phyloP scores from a whole-genome alignment of 78 protist species.

The Monosiga brevicollis region DNA sequence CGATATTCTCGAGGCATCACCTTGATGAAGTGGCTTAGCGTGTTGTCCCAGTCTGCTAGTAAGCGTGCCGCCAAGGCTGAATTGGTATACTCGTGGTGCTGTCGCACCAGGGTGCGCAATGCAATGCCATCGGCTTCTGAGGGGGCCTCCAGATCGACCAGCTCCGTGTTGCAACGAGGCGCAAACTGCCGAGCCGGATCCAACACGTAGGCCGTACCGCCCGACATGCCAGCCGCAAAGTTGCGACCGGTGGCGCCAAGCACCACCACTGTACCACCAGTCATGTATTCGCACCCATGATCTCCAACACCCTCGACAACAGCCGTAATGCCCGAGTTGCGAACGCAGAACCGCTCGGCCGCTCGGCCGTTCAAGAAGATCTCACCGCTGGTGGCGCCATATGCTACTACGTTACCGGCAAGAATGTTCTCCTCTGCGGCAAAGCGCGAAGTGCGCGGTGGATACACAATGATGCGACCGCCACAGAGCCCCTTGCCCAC shows the following conservation, averaged over 20 bases:
- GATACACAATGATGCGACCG: conserved; percentile 40
- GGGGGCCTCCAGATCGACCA: conserved; percentile 19
- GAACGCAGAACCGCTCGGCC: conserved; percentile 80
- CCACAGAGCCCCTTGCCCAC: conserved; percentile 75
- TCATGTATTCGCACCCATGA: conserved; percentile 89
- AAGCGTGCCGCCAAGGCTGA: conserved; percentile 37
- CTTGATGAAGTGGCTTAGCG: conserved; percentile 19
- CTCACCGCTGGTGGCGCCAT: conserved; percentile 75
- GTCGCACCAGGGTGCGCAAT: conserved; percentile 11
- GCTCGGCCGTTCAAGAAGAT: conserved; percentile 57
- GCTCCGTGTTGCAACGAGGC: conserved; percentile 14
- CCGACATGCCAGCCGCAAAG: conserved; percentile 84
- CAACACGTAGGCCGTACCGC: conserved; percentile 64
- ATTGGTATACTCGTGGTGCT: conserved; percentile 24
- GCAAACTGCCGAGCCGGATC: conserved; percentile 32
- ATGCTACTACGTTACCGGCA: conserved; percentile 72
- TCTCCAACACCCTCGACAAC: conserved; percentile 83
- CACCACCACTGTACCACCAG: conserved; percentile 67
- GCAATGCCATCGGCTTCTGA: conserved; percentile 5
- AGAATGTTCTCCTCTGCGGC: conserved; percentile 46
- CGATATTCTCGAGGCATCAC: conserved; percentile 54
- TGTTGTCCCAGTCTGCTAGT: conserved; percentile 25
- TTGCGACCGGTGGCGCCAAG: conserved; percentile 67
- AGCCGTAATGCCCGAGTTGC: conserved; percentile 76
- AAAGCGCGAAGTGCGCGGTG: conserved; percentile 9